Base-by-base conservation (phyloP, 2,329 filamentous ascomycete genomes). In the Uncinocarpus reesii region DNA sequence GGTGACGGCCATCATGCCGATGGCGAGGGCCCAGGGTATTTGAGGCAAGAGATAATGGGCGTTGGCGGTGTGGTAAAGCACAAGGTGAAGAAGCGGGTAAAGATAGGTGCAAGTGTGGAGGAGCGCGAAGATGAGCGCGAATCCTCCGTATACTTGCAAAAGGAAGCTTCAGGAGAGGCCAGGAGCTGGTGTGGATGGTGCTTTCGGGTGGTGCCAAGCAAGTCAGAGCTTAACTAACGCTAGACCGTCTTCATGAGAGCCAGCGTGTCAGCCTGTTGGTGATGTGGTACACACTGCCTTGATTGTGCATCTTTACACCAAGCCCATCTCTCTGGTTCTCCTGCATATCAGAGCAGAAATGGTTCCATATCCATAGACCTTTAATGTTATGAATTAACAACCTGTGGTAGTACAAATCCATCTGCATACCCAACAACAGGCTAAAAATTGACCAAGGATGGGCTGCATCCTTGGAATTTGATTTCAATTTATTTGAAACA, bases 111-210 rank as follows among this genome's bases (percentile, higher is more conserved):
- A 3, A 86, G 83, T 53, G 90, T 95, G 10, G 83, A 84, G 53
- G 86, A 95, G 62, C 88, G 82, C 69, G 84, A 86, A 55, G 86
- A 90, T 60, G 86, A 93, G 65, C 75, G 77, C 48, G 76, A 76
- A 29, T 73, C 75, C 6, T 79, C 79, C 3, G 73, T 75, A 49
- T 83, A 84, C 55, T 70, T 95, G 21, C 74, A 74, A 13, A 71
- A 83, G 20, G 90, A 96, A 65, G 75, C 81, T 47, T 71, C 71
- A 11, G 85, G 86, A 0, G 65, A 68, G 42, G 73, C 80, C 49
- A 76, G 89, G 52, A 88, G 84, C 61, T 95, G 87, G 86, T 96
- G 89, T 65, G 86, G 84, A 0, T 95, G 90, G 89, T 96, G 90
- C 64, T 79, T 75, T 64, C 74, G 87, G 52, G 81, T 87, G 2